These are phyloP conservation scores for Naumovozyma castellii DNA, from an alignment of 805 yeast genomes.

Conservation along the genomic window DNA sequence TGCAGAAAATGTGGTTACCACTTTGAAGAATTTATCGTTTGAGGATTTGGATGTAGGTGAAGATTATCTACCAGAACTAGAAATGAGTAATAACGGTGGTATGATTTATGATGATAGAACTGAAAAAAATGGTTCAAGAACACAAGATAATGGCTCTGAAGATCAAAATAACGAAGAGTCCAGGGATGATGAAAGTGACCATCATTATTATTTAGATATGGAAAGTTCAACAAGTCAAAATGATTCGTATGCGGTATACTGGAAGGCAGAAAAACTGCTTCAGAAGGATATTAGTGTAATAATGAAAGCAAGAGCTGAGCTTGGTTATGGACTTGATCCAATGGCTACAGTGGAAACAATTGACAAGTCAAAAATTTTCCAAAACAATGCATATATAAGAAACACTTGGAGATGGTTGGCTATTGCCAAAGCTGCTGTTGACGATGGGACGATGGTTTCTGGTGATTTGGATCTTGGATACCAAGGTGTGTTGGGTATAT, in stretches of 20 bases:
- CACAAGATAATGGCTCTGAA: constrained; percentile 3
- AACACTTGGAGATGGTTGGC: constrained; percentile 91
- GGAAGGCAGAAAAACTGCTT: constrained; percentile 38
- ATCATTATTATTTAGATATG: constrained; percentile 7
- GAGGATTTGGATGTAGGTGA: constrained; percentile 27
- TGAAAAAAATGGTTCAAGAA: constrained; percentile 8
- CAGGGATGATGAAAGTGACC: constrained; percentile 8
- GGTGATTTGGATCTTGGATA: constrained; percentile 72
- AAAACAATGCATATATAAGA: constrained; percentile 46
- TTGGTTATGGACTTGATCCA: constrained; percentile 67
- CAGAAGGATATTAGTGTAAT: constrained; percentile 65
- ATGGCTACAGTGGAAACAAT: constrained; percentile 51
- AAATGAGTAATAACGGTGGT: constrained; percentile 1
- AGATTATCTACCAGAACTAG: constrained; percentile 8
- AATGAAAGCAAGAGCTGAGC: constrained; percentile 60
- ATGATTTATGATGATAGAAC: constrained; percentile 12
- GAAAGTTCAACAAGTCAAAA: constrained; percentile 12
- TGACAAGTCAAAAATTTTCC: constrained; percentile 42
- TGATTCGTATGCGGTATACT: constrained; percentile 22
- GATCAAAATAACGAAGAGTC: constrained; percentile 8
- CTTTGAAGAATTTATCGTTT: constrained; percentile 20
- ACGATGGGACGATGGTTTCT: constrained; percentile 56
- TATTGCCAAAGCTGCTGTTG: constrained; percentile 55
- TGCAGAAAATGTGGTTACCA: constrained; percentile 14
- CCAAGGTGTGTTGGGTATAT: constrained; percentile 81